Evolutionary conservation across 805 yeast genomes (phyloP).

Genomic region (Starmerella floricola): DNA sequence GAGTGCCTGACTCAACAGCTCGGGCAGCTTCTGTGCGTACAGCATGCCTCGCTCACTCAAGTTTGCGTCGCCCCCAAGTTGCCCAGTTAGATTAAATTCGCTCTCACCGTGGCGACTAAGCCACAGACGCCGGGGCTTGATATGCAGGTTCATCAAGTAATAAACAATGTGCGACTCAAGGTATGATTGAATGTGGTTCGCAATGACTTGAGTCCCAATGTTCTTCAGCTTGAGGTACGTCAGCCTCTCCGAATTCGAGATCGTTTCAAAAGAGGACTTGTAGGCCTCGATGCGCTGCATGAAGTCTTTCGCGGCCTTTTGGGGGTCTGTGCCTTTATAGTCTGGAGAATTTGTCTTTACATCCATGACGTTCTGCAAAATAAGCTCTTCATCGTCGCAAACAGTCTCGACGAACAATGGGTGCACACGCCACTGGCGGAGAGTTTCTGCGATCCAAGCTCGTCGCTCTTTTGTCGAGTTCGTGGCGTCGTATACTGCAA

Average conservation of each 20-base stretch:
- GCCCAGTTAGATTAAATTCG: conserved; percentile 80
- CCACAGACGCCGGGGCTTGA: conserved; percentile 86
- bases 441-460: conserved; percentile 39
- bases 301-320: conserved; percentile 61
- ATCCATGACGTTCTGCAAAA: conserved; percentile 69
- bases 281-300: conserved; percentile 61
- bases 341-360: conserved; percentile 83
- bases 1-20: conserved; percentile 51
- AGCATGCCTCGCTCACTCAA: conserved; percentile 72
- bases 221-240: conserved; percentile 83
- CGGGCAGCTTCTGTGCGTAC: conserved; percentile 73
- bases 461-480: conserved; percentile 72
- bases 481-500: conserved; percentile 90
- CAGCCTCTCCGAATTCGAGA: conserved; percentile 39
- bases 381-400: conserved; percentile 72
- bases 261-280: conserved; percentile 63
- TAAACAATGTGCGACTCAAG: conserved; percentile 86
- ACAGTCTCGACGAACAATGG: conserved; percentile 88
- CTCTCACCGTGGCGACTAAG: conserved; percentile 94
- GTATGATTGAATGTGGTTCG: conserved; percentile 78
- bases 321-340: conserved; percentile 55
- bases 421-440: conserved; percentile 43
- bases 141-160: conserved; percentile 89
- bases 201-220: conserved; percentile 75
- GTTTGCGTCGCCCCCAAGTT: conserved; percentile 90